Percentiles rank a stretch among this genome's conserved stretches.
phyloP scores from a whole-genome alignment of 2,329 filamentous ascomycete genomes.

The Aspergillus piperis region DNA sequence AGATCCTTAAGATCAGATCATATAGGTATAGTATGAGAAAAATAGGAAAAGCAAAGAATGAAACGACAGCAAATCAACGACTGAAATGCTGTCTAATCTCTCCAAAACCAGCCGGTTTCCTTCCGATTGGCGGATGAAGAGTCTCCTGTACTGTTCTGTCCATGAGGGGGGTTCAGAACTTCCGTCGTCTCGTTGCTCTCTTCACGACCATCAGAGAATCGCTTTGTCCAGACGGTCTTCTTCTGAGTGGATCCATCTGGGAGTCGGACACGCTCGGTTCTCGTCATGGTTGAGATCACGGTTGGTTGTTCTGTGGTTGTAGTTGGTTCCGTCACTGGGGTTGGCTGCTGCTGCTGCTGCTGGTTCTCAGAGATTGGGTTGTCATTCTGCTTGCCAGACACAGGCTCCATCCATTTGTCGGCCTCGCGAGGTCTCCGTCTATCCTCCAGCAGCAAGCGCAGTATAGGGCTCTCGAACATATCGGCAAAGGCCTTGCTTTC shows the following conservation, averaged over 20 bases:
- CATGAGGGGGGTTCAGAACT: constrained; percentile 28
- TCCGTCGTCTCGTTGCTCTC: constrained; percentile 60
- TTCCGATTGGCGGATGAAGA: constrained; percentile 13
- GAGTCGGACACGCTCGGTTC: constrained; percentile 56
- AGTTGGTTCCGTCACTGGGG: background rate
- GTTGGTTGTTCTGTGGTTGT: constrained; percentile 18
- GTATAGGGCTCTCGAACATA: constrained; percentile 36
- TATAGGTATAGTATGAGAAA: background rate
- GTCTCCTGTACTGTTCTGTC: background rate
- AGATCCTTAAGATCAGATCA: background rate
- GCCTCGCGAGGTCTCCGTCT: constrained; percentile 26
- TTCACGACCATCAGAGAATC: constrained; percentile 62
- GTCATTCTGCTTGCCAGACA: constrained; percentile 27
- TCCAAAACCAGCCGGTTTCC: constrained; percentile 43
- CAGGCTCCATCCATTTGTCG: constrained; percentile 32
- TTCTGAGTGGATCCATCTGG: constrained; percentile 61
- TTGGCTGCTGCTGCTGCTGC: background rate
- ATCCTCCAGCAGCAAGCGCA: constrained; percentile 39
- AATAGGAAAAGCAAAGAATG: background rate
- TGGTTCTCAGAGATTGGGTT: constrained; percentile 25
- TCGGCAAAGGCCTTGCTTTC: constrained; percentile 33
- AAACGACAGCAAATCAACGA: background rate
- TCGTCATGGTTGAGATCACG: constrained; percentile 59
- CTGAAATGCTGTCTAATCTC: constrained; percentile 22
- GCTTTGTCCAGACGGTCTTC: constrained; percentile 58